Conservation (phyloP, 2,329 filamentous ascomycete species). For the Thelonectria blattea region DNA sequence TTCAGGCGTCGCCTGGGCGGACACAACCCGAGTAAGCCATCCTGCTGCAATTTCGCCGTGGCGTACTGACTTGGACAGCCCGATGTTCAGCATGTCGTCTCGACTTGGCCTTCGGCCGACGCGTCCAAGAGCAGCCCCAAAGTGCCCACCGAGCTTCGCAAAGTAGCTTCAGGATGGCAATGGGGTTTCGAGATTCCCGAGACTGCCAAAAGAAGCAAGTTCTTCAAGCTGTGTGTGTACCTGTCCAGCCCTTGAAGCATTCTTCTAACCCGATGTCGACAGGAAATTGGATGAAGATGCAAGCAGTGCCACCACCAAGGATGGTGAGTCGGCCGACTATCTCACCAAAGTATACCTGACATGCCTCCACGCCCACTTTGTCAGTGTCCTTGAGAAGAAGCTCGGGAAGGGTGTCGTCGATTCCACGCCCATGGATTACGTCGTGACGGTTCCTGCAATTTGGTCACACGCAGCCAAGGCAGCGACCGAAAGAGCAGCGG, state of each 20-base stretch:
- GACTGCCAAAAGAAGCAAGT: slow-evolving; percentile 47
- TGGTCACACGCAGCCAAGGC: slow-evolving; percentile 63
- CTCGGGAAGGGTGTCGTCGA: slow-evolving; percentile 50
- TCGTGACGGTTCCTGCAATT: slow-evolving; percentile 64
- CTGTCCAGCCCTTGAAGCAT: neutral
- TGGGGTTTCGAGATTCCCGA: slow-evolving; percentile 58
- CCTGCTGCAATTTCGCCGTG: neutral
- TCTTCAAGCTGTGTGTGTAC: slow-evolving; percentile 56
- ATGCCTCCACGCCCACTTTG: slow-evolving; percentile 55
- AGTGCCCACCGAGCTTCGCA: slow-evolving; percentile 57
- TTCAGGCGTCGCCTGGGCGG: slow-evolving; percentile 60
- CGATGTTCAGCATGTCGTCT: slow-evolving; percentile 50
- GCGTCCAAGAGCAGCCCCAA: slow-evolving; percentile 48
- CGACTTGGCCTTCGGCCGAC: slow-evolving; percentile 50
- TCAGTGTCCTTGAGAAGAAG: slow-evolving; percentile 50
- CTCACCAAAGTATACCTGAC: slow-evolving; percentile 52
- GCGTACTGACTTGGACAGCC: slow-evolving; percentile 41
- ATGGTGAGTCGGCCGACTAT: slow-evolving; percentile 45
- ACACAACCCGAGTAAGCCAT: slow-evolving; percentile 47
- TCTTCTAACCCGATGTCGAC: slow-evolving; percentile 20
- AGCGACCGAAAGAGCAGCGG: slow-evolving; percentile 51
- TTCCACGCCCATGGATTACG: slow-evolving; percentile 56
- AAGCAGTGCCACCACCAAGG: slow-evolving; percentile 35
- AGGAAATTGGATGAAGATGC: slow-evolving; percentile 46
- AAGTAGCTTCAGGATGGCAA: slow-evolving; percentile 48